Evolutionary conservation across 257 asterid species (phyloP).

Genomic region (Ophiorrhiza pumila): DNA sequence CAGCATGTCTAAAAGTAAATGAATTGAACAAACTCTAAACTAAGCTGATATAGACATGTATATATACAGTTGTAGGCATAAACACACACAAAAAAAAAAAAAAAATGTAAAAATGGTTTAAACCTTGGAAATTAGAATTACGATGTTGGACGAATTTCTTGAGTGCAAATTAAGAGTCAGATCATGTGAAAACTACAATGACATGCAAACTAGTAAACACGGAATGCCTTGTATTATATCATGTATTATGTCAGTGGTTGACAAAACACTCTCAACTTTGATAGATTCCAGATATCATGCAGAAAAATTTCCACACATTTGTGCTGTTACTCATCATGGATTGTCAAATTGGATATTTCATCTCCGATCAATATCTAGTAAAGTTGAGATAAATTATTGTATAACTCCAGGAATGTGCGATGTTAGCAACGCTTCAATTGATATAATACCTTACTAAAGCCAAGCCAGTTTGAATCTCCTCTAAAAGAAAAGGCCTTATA

Average conservation of each 20-base stretch:
- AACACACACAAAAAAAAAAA: not conserved
- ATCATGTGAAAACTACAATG: not conserved
- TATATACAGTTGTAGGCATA: not conserved
- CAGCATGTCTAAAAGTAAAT: not conserved
- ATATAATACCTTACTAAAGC: slow-evolving; percentile 74
- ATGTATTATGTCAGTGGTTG: too few species aligned
- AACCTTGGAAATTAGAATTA: not conserved
- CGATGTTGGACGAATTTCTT: not conserved
- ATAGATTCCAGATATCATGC: not conserved
- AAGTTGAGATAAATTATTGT: not conserved
- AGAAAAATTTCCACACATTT: not conserved
- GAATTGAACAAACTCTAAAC: not conserved
- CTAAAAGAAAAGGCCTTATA: slow-evolving; percentile 67
- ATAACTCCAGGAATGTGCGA: not conserved
- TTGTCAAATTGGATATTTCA: not conserved
- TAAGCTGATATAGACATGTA: not conserved
- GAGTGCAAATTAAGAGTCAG: not conserved
- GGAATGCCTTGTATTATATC: not conserved
- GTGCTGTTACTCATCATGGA: not conserved
- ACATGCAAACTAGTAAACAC: not conserved
- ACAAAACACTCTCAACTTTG: not conserved
- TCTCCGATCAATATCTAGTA: not conserved
- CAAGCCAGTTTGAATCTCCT: slow-evolving; percentile 99
- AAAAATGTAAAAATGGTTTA: not conserved
- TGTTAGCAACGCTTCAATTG: too few species aligned